These are phyloP conservation scores for Clarireedia monteithiana DNA, from an alignment of 2,329 filamentous ascomycete genomes.

Conservation along the genomic window DNA sequence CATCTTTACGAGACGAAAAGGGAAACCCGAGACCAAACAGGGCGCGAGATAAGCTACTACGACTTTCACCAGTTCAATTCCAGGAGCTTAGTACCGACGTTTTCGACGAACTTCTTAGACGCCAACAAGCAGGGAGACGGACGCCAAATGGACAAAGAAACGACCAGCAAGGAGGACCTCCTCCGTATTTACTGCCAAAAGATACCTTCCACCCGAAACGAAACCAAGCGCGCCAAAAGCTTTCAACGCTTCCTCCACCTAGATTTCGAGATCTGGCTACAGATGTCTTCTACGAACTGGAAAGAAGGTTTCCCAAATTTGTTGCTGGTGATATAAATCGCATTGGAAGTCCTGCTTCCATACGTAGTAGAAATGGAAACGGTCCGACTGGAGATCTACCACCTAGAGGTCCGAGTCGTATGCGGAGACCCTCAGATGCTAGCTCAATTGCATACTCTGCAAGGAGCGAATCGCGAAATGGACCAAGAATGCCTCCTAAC, in stretches of 20 bases:
- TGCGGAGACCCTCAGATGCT: slow-evolving; percentile 44
- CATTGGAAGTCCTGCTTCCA: slow-evolving; percentile 59
- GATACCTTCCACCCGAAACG: slow-evolving; percentile 90
- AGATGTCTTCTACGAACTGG: slow-evolving; percentile 92
- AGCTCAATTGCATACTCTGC: slow-evolving; percentile 42
- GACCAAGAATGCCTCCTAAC: slow-evolving; percentile 32
- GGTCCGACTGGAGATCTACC: slow-evolving; percentile 51
- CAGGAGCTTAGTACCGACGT: slow-evolving; percentile 97
- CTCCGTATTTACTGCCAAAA: slow-evolving; percentile 74
- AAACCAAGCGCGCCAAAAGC: slow-evolving; percentile 93
- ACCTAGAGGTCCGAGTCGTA: slow-evolving; percentile 45
- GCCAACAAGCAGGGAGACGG: slow-evolving; percentile 60
- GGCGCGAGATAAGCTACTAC: slow-evolving; percentile 87
- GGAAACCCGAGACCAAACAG: slow-evolving; percentile 71
- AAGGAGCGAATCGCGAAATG: slow-evolving; percentile 28
- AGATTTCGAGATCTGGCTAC: slow-evolving; percentile 88
- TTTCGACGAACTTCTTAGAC: slow-evolving; percentile 84
- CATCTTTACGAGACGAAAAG: slow-evolving; percentile 65
- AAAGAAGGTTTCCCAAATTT: slow-evolving; percentile 82
- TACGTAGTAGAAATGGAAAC: slow-evolving; percentile 52
- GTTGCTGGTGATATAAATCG: slow-evolving; percentile 60
- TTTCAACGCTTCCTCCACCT: slow-evolving; percentile 79
- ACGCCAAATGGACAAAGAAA: slow-evolving; percentile 42
- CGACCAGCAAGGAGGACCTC: slow-evolving; percentile 39
- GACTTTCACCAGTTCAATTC: slow-evolving; percentile 86